phyloP scores from a whole-genome alignment of 495 filamentous ascomycete species.

The Achaetomiella virescens region DNA sequence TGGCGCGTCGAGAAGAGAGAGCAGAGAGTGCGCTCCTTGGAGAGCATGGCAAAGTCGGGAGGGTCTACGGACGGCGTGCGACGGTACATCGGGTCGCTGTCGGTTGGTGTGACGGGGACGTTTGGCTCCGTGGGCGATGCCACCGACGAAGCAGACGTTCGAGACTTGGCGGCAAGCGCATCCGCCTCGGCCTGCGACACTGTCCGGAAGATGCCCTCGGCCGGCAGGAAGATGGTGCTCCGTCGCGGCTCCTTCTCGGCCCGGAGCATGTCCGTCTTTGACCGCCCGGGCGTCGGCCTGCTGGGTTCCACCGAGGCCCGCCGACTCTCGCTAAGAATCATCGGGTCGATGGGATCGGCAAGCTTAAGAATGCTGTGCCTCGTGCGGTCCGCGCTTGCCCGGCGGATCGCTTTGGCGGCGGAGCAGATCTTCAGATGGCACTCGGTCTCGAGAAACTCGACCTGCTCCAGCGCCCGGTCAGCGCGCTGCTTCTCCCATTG shows the following conservation, averaged over 20 bases:
- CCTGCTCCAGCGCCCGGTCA: slow-evolving; percentile 59
- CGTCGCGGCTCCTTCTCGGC: slow-evolving; percentile 25
- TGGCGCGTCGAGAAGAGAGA: slow-evolving; percentile 50
- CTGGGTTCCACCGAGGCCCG: slow-evolving; percentile 11
- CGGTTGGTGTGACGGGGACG: slow-evolving; percentile 7
- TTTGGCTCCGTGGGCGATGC: slow-evolving; percentile 8
- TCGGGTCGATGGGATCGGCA: slow-evolving; percentile 36
- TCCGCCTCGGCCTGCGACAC: slow-evolving; percentile 41
- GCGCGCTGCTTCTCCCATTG: slow-evolving; percentile 60
- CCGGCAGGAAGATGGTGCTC: slow-evolving; percentile 42
- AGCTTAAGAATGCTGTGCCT: slow-evolving; percentile 25
- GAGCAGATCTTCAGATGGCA: slow-evolving; percentile 69
- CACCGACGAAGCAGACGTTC: not conserved
- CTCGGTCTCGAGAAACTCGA: slow-evolving; percentile 78
- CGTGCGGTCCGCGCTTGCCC: slow-evolving; percentile 28
- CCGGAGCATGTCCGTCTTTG: slow-evolving; percentile 26
- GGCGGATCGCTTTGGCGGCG: slow-evolving; percentile 37
- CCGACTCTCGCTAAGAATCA: slow-evolving; percentile 35
- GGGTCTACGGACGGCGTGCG: slow-evolving; percentile 49
- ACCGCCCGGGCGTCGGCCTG: slow-evolving; percentile 18
- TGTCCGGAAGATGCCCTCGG: slow-evolving; percentile 48
- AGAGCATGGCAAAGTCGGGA: slow-evolving; percentile 40
- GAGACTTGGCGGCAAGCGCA: slow-evolving; percentile 6
- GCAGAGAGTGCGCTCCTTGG: slow-evolving; percentile 45
- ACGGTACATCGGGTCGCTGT: slow-evolving; percentile 21